phyloP scores from a whole-genome alignment of 2,329 filamentous ascomycete genomes.

The Penicillium sp. region DNA sequence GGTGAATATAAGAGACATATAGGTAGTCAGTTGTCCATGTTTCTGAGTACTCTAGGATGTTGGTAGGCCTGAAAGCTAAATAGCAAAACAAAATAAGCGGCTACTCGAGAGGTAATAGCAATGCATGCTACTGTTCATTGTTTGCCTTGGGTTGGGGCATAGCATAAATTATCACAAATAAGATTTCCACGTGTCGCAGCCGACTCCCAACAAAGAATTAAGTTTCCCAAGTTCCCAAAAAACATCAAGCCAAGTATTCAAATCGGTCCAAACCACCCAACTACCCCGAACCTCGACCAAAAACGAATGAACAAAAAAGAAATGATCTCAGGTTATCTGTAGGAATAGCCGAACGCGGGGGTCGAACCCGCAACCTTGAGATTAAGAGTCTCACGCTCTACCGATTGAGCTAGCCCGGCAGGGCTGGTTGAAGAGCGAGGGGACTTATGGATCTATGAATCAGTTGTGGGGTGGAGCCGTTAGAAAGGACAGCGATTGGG shows the following conservation, averaged over 20 bases:
- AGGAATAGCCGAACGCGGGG: constrained; percentile 48
- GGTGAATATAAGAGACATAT: neutral
- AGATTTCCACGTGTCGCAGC: no score
- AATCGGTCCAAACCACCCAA: neutral
- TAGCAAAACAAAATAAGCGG: no score
- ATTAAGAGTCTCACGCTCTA: constrained; percentile 59
- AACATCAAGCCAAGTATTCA: neutral
- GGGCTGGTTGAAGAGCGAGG: constrained; percentile 17
- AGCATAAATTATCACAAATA: no score
- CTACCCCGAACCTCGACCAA: neutral
- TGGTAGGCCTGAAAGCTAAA: no score
- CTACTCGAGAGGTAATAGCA: neutral
- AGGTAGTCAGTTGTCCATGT: neutral
- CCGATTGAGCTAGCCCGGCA: constrained; percentile 59
- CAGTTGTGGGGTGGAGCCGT: neutral
- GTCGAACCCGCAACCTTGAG: constrained; percentile 51
- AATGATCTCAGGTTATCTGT: constrained; percentile 18
- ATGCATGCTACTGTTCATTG: neutral
- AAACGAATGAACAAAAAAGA: neutral
- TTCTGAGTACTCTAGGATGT: neutral
- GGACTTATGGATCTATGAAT: neutral
- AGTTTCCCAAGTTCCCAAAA: neutral
- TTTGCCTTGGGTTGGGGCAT: no score
- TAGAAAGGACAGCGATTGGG: neutral
- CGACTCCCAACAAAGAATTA: neutral